phyloP scores from a whole-genome alignment of 345 rosid species.

The Populus pruinosa region DNA sequence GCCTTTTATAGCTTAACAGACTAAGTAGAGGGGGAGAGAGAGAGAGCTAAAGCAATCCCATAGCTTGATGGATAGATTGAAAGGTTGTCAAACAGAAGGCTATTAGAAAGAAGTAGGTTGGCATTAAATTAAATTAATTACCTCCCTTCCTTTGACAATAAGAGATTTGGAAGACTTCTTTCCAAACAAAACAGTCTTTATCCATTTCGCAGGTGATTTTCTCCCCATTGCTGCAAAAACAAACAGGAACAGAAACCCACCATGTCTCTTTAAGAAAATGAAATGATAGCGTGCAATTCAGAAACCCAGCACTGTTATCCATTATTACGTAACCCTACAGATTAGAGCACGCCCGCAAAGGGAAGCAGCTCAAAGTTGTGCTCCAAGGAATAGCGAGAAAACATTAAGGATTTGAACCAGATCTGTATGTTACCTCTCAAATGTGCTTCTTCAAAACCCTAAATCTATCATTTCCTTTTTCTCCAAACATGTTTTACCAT shows the following conservation, averaged over 20 bases:
- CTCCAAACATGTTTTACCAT: conserved; percentile 2
- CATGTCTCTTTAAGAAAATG: too few species aligned
- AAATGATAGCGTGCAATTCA: too few species aligned
- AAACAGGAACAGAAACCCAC: conserved; percentile 22
- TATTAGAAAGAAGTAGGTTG: not conserved
- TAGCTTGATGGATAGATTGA: not conserved
- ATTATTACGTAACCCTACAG: not conserved
- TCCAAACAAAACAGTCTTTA: conserved; percentile 74
- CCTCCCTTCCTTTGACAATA: conserved; percentile 63
- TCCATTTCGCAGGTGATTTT: conserved; percentile 77
- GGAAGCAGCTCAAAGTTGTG: not conserved
- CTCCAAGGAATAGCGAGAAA: not conserved
- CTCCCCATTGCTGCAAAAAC: conserved; percentile 45
- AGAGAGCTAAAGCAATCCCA: not conserved
- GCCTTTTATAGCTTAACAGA: too few species aligned
- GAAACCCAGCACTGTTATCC: too few species aligned
- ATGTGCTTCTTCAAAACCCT: conserved; percentile 26
- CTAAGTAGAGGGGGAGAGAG: too few species aligned
- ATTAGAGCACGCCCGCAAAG: not conserved
- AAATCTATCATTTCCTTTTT: conserved; percentile 41
- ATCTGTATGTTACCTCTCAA: conserved; percentile 54
- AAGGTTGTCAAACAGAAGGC: not conserved
- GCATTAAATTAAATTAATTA: conserved; percentile 6
- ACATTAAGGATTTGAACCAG: conserved; percentile 27
- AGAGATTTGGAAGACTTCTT: conserved; percentile 72